Evolutionary conservation across 208 protist genomes (phyloP).

Genomic region (Leishmania amazonensis): DNA sequence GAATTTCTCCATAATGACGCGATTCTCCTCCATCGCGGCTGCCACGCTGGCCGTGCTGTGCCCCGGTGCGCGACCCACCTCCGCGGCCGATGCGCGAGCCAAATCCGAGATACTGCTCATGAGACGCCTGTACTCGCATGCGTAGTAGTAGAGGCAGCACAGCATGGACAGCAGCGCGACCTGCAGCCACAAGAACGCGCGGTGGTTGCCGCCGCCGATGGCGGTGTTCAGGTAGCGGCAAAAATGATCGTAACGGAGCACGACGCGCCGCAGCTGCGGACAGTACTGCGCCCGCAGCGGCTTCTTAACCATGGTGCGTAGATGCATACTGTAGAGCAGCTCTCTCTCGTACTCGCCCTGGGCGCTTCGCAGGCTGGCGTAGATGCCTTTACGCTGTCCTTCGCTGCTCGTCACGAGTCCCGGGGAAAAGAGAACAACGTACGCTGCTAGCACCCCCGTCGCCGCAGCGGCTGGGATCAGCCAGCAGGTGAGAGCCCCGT

Average conservation of each 20-base stretch:
- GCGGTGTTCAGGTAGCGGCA: slow-evolving; percentile 58
- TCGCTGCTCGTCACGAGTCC: slow-evolving; percentile 38
- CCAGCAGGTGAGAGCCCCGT: slow-evolving; percentile 24
- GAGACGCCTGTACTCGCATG: slow-evolving; percentile 23
- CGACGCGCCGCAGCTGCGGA: slow-evolving; percentile 44
- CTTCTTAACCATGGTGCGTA: slow-evolving; percentile 68
- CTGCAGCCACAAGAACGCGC: slow-evolving; percentile 48
- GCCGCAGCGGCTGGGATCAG: slow-evolving; percentile 31
- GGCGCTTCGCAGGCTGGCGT: slow-evolving; percentile 53
- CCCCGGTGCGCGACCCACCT: not conserved
- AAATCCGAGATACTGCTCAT: slow-evolving; percentile 8
- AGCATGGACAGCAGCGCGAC: slow-evolving; percentile 34
- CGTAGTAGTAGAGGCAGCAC: slow-evolving; percentile 39
- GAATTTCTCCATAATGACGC: not conserved
- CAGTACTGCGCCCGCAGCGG: slow-evolving; percentile 85
- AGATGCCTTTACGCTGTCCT: slow-evolving; percentile 63
- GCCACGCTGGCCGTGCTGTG: not conserved
- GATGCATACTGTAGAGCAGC: slow-evolving; percentile 47
- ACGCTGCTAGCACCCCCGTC: slow-evolving; percentile 14
- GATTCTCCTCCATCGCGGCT: not conserved
- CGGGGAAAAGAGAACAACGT: slow-evolving; percentile 34
- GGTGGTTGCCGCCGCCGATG: slow-evolving; percentile 83
- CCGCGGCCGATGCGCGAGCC: not conserved
- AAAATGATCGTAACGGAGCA: slow-evolving; percentile 85
- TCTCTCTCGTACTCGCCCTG: slow-evolving; percentile 54